Base-by-base conservation (phyloP, 1,284 basidiomycete species). In the Austroboletus olivaceoglutinosus region DNA sequence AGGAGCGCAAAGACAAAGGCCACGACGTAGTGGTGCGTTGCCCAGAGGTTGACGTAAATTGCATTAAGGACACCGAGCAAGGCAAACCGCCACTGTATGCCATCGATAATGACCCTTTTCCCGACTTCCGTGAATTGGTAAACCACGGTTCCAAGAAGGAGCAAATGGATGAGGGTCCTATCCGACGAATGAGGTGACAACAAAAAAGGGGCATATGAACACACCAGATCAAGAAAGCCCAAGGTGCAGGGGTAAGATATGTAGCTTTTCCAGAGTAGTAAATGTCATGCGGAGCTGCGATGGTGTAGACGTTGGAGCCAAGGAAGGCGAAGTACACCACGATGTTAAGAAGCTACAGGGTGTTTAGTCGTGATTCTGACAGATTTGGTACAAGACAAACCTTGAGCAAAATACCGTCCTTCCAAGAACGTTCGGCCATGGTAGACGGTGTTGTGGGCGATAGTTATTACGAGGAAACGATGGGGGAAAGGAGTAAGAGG, bases 71-170 rank as follows among this genome's bases (percentile, higher is more conserved):
- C 63, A 50, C 81, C 89, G 39, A 97, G 82, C 45, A 95, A 73
- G 12, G 93, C 89, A 72, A 97, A 89, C 47, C 92, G 80, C 93
- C 93, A 97, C 27, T 82, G 80, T 58, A 98, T 82, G 42, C 85
- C 89, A 65, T 95, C 91, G 54, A 96, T 76, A 59, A 97, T 83
- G 63, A 86, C 78, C 38, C 72, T 75, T 70, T 95, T 92, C 36
- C 93, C 94, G n/a, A 62, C 62, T 21, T 84, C 77, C 71, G 83
- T 85, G 80, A 94, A 95, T 67, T 95, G 93, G 81, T 91, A 95
- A 72, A 93, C 79, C 62, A 95, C 75, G 29, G 89, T 91, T 39
- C 93, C 91, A 52, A 97, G 80, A 47, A 97, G 82, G 30, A 97
- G 80, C 21, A 92, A 66, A 71, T 97, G 93, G 63, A 93, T 91